Evolutionary conservation across 495 filamentous ascomycete genomes (phyloP).

Genomic region (Cercophora scortea): DNA sequence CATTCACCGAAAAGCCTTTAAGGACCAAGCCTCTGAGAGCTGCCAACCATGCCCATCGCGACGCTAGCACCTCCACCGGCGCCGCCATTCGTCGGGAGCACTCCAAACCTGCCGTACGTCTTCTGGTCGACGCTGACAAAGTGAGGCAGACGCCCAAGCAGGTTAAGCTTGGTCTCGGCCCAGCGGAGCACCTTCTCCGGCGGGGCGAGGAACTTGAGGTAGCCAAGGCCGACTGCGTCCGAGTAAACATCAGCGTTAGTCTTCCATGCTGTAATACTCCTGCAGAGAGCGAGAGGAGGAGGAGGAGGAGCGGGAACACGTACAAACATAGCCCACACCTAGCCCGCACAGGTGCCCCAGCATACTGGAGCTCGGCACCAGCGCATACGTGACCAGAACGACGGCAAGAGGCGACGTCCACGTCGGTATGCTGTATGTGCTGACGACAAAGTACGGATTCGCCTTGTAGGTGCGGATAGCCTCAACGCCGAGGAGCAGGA

Average conservation of each 20-base stretch:
- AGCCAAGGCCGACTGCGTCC: constrained; percentile 65
- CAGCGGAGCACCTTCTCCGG: constrained; percentile 73
- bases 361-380: constrained; percentile 74
- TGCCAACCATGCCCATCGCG: constrained; percentile 51
- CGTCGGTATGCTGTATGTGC: constrained; percentile 72
- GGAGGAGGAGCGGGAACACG: constrained; percentile 18
- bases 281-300: no score
- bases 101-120: constrained; percentile 90
- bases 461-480: constrained; percentile 67
- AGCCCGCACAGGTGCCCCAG: constrained; percentile 82
- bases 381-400: constrained; percentile 59
- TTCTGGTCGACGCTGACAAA: constrained; percentile 92
- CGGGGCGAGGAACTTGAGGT: constrained; percentile 73
- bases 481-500: constrained; percentile 76
- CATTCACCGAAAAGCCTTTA: constrained; percentile 17
- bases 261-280: neutral
- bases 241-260: constrained; percentile 1
- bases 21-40: constrained; percentile 58
- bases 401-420: constrained; percentile 81
- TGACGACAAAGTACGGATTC: constrained; percentile 69
- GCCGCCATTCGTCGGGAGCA: constrained; percentile 52
- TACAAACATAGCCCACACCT: constrained; percentile 77
- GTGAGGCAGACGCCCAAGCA: constrained; percentile 72
- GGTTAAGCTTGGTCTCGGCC: constrained; percentile 77
- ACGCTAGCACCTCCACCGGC: constrained; percentile 11